phyloP scores from a whole-genome alignment of 805 yeast genomes.

The Metschnikowia similis region DNA sequence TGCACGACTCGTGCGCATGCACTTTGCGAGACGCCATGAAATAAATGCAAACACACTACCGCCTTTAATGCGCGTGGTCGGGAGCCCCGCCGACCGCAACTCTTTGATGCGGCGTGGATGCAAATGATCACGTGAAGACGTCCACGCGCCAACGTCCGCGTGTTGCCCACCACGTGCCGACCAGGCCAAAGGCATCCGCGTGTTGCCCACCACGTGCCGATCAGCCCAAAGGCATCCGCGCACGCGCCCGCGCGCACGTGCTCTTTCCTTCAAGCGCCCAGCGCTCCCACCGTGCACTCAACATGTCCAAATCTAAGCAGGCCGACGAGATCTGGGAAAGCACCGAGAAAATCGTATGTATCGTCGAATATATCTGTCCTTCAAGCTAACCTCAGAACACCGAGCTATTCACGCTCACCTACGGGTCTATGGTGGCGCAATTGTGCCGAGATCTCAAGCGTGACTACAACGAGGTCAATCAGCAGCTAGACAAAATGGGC shows the following conservation, averaged over 20 bases:
- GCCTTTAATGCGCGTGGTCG: not conserved
- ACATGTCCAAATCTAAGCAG: conserved; percentile 17
- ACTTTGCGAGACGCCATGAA: not conserved
- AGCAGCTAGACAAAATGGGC: conserved; percentile 88
- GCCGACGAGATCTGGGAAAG: conserved; percentile 94
- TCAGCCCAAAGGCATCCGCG: too few species aligned
- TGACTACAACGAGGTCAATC: conserved; percentile 75
- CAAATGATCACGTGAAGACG: too few species aligned
- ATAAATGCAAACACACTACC: too few species aligned
- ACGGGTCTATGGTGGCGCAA: conserved; percentile 91
- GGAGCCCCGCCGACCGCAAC: too few species aligned
- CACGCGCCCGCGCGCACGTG: not conserved
- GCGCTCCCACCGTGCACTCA: not conserved
- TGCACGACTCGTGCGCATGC: not conserved
- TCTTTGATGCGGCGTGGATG: too few species aligned
- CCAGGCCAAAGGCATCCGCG: too few species aligned
- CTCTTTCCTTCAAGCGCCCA: not conserved
- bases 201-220: too few species aligned
- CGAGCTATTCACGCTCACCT: conserved; percentile 89
- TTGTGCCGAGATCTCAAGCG: conserved; percentile 76
- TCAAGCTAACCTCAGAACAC: conserved; percentile 52
- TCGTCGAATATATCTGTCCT: not conserved
- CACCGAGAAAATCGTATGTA: conserved; percentile 74
- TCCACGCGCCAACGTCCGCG: too few species aligned
- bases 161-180: too few species aligned